Evolutionary conservation across 2,329 filamentous ascomycete genomes (phyloP).

Genomic region (Fusarium zealandicum): DNA sequence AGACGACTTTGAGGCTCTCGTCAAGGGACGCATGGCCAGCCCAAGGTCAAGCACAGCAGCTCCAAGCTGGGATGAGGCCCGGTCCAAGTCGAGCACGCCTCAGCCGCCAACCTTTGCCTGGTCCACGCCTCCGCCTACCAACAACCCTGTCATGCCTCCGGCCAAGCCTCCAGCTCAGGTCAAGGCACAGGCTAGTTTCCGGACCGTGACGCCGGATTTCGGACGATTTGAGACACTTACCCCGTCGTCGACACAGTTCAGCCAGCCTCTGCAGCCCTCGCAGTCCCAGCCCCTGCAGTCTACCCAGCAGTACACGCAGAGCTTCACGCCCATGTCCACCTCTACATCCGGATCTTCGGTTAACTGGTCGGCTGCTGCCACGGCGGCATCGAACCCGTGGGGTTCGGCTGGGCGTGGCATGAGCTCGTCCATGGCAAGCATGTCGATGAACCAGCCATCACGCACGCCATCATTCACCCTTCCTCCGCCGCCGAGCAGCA

Average conservation of each 20-base stretch:
- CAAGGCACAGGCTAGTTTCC: slow-evolving; percentile 54
- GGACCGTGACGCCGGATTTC: slow-evolving; percentile 67
- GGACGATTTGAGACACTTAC: slow-evolving; percentile 61
- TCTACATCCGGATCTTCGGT: slow-evolving; percentile 49
- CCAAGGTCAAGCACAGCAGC: slow-evolving; percentile 51
- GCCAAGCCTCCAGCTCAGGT: slow-evolving; percentile 43
- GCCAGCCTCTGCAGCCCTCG: slow-evolving; percentile 56
- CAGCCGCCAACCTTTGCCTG: slow-evolving; percentile 66
- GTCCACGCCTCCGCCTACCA: slow-evolving; percentile 64
- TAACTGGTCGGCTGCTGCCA: slow-evolving; percentile 58
- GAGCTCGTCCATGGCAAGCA: slow-evolving; percentile 54
- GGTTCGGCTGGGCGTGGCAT: slow-evolving; percentile 50
- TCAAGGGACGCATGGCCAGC: slow-evolving; percentile 69
- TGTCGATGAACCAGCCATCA: slow-evolving; percentile 56
- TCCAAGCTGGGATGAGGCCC: slow-evolving; percentile 58
- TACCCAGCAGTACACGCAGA: slow-evolving; percentile 33
- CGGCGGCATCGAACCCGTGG: slow-evolving; percentile 58
- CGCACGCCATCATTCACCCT: slow-evolving; percentile 62
- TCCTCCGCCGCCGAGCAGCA: slow-evolving; percentile 58
- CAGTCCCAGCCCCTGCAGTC: slow-evolving; percentile 39
- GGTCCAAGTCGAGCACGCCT: slow-evolving; percentile 48
- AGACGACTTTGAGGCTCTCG: slow-evolving; percentile 86
- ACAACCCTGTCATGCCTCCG: slow-evolving; percentile 43
- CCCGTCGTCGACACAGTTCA: slow-evolving; percentile 68
- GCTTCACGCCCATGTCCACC: slow-evolving; percentile 11